Evolutionary conservation across 2,329 filamentous ascomycete genomes (phyloP), one percentile per base, ranked within the genome.

Genomic region (Emydomyces testavorans): DNA sequence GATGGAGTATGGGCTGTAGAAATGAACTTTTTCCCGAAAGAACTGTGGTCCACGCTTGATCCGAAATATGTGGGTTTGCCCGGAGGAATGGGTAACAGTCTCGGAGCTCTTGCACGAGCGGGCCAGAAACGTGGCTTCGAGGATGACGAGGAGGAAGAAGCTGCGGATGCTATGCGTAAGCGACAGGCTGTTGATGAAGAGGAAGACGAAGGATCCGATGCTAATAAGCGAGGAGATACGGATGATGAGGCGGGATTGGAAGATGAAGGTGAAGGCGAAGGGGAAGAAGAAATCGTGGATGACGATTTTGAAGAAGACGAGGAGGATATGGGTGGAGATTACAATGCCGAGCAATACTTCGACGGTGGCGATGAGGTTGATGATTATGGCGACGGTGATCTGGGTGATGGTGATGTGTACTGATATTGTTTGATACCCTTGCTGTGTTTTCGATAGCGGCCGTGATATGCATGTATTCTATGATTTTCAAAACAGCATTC

Each of bases 321-420:
- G 10, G 75, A 78, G 48, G 72, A 73, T 29, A 72, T 73, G 62
- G 74, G 71, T 4, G 77, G 75, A 3, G 78, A 80, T 58, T 80
- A 82, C 56, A 76, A 80, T 54, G 78, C 75, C 1, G 78, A 82
- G 56, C 72, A 80, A 53, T 81, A 82, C 65, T 79, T 79, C 56
- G 74, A 77, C 52, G 75, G 71, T 47, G 78, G 78, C 5, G 78
- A 74, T 42, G 71, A 72, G 41, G 69, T 64, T 43, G 69, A 76
- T 43, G 76, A 74, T 47, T 78, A 74, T 53, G 75, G 73, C 49
- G 74, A 70, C 37, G 76, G 68, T 32, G 74, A 71, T 26, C 75
- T 71, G 34, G 72, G 68, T 5, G 76, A 72, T 46, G 73, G 71
- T 50, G 68, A 67, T 54, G 63, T 62, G 18, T 67, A 62, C 52